Evolutionary conservation across 129 eudicot species (phyloP), one percentile per base, ranked within the genome.

Genomic region (Mikania micrantha): DNA sequence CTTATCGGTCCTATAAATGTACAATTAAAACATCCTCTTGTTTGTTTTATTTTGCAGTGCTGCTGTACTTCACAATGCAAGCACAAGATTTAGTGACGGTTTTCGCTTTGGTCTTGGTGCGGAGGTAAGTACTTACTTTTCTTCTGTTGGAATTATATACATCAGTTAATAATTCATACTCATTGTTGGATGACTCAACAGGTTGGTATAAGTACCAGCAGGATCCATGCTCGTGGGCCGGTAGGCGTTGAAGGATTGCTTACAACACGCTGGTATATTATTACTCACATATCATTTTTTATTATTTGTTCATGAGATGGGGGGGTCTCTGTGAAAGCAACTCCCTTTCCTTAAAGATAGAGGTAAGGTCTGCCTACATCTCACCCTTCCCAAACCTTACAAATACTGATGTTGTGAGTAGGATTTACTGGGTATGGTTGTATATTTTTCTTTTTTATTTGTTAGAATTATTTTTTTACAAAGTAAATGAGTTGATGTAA

Each of bases 141-240:
- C 7, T 54, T 39, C 60, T 34, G n/a, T 49, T 67, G 21, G 63
- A 52, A 50, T 28, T 35, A 40, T 28, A 13, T 17, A 12, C 52
- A 56, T 21, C 31, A 58, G 40, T 58, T 3, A n/a, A 34, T 62
- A 12, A 17, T 35, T 45, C 49, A 9, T 39, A 24, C 32, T 54
- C 39, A 75, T 25, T 34, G 74, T 58, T 60, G 39, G 21, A 70
- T 73, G 24, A 24, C 35, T 70, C 40, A 76, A 60, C 49, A 94
- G 99, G 99, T 94, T 36, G 99, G 99, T 11, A 81, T 94, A 62
- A 94, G 99, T 79, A 94, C 99, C 20, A 82, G 99, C 71, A 86
- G 97, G 66, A 94, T 94, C 74, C 99, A 94, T 78, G 96, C 99
- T 65, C 97, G 99, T 70, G 99, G 99, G 25, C 99, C 99, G 4